Evolutionary conservation across 1,284 basidiomycete species (phyloP).

Genomic region (Clitocybe nebularis): DNA sequence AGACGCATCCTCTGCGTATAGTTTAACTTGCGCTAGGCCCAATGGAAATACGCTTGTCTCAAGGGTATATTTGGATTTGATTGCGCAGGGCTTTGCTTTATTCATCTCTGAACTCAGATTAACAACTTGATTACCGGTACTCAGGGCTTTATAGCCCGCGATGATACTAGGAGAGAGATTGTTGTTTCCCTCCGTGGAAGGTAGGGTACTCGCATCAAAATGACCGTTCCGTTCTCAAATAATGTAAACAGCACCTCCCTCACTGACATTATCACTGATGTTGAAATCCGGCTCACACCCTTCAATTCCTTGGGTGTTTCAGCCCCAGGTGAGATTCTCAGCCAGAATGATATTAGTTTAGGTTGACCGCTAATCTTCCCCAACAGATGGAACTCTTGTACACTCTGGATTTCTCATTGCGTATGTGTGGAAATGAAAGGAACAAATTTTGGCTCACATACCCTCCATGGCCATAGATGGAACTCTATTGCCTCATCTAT

Average conservation of each 20-base stretch:
- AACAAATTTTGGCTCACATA: not conserved
- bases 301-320: slow-evolving; percentile 4
- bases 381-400: not conserved
- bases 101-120: slow-evolving; percentile 25
- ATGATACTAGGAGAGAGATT: slow-evolving; percentile 38
- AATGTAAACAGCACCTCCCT: not conserved
- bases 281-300: not conserved
- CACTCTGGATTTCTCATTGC: slow-evolving; percentile 5
- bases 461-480: slow-evolving; percentile 29
- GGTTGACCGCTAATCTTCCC: too few species aligned
- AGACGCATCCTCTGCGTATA: slow-evolving; percentile 36
- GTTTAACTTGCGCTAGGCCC: slow-evolving; percentile 32
- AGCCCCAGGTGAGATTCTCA: slow-evolving; percentile 4
- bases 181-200: slow-evolving; percentile 38
- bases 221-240: not conserved
- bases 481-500: slow-evolving; percentile 35
- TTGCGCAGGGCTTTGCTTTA: slow-evolving; percentile 1
- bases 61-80: slow-evolving; percentile 23
- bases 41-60: slow-evolving; percentile 34
- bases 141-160: slow-evolving; percentile 40
- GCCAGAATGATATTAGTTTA: too few species aligned
- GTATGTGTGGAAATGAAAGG: not conserved
- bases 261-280: slow-evolving; percentile 4
- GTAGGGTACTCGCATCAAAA: not conserved
- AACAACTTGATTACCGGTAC: slow-evolving; percentile 25